Evolutionary conservation across 768 basidiomycete genomes (phyloP).

Genomic region (Inosperma sp.): DNA sequence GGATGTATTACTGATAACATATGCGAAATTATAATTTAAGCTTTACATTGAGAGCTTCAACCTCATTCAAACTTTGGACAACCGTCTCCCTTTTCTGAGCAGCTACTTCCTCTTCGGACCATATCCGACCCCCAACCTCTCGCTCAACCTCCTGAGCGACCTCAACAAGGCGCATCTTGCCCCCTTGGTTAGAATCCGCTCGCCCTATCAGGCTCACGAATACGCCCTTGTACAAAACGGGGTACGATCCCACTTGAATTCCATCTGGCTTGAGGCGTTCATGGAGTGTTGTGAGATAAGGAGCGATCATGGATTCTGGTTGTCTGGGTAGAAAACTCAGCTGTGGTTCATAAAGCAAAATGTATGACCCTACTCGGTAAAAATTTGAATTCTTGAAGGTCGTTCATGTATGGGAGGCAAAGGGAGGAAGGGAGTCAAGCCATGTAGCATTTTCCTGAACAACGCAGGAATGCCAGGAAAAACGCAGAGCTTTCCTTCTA

Average conservation of each 20-base stretch:
- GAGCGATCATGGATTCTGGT: conserved; percentile 79
- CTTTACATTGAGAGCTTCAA: too few species aligned
- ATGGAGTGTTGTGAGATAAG: conserved; percentile 78
- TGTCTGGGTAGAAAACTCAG: conserved; percentile 32
- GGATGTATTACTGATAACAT: too few species aligned
- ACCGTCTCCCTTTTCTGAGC: conserved; percentile 36
- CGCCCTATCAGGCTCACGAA: conserved; percentile 69
- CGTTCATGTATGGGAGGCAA: conserved; percentile 72
- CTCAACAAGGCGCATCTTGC: conserved; percentile 42
- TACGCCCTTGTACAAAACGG: conserved; percentile 58
- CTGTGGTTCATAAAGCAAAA: neutral
- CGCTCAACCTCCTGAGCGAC: conserved; percentile 61
- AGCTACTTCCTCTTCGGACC: conserved; percentile 63
- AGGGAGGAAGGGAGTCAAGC: conserved; percentile 67
- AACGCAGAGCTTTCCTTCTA: conserved; percentile 82
- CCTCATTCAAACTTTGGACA: too few species aligned
- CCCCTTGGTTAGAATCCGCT: conserved; percentile 33
- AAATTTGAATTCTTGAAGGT: conserved; percentile 77
- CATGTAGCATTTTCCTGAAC: conserved; percentile 77
- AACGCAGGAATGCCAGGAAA: conserved; percentile 88
- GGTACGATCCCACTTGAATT: conserved; percentile 80
- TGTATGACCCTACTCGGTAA: conserved; percentile 55
- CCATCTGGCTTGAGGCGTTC: conserved; percentile 67
- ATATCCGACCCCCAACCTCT: conserved; percentile 52
- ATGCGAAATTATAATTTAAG: too few species aligned